Percentiles rank a stretch among this genome's conserved stretches.
These are phyloP conservation scores for Diplodia seriata DNA, from an alignment of 2,329 filamentous ascomycete species.

Conservation along the genomic window DNA sequence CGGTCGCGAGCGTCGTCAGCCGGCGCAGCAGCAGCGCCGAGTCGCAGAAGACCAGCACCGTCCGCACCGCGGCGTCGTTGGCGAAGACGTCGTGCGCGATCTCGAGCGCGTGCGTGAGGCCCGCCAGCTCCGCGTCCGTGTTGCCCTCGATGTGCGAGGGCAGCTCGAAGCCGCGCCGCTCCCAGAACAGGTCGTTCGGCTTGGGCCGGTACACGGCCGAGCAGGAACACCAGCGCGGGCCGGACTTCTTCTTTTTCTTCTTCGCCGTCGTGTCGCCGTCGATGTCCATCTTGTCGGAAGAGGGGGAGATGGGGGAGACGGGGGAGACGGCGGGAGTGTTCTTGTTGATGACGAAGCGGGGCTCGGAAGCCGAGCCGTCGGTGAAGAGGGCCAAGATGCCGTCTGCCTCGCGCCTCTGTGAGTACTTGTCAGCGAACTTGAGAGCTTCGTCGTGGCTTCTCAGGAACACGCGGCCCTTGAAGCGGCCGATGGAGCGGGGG, in stretches of 20 bases:
- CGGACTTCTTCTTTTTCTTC: too few relatives aligned
- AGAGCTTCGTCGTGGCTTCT: neutral
- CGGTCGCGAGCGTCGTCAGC: neutral
- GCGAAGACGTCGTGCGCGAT: neutral
- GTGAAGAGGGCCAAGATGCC: neutral
- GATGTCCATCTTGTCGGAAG: too few relatives aligned
- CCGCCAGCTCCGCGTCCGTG: neutral
- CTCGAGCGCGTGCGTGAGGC: neutral
- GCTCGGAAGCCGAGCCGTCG: neutral
- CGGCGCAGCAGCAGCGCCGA: neutral
- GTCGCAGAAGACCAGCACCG: neutral
- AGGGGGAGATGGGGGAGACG: neutral
- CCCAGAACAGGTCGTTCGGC: neutral
- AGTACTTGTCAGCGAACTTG: neutral
- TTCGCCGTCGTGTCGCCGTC: too few relatives aligned
- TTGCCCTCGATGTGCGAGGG: neutral
- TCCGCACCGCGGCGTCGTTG: neutral
- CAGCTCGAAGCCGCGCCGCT: neutral
- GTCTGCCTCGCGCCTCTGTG: neutral
- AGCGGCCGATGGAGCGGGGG: neutral
- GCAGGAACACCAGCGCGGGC: neutral
- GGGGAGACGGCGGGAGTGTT: too few relatives aligned
- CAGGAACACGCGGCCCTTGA: neutral
- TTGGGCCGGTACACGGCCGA: neutral
- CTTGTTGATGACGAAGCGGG: neutral